phyloP scores from a whole-genome alignment of 345 rosid genomes.

The Populus alba region DNA sequence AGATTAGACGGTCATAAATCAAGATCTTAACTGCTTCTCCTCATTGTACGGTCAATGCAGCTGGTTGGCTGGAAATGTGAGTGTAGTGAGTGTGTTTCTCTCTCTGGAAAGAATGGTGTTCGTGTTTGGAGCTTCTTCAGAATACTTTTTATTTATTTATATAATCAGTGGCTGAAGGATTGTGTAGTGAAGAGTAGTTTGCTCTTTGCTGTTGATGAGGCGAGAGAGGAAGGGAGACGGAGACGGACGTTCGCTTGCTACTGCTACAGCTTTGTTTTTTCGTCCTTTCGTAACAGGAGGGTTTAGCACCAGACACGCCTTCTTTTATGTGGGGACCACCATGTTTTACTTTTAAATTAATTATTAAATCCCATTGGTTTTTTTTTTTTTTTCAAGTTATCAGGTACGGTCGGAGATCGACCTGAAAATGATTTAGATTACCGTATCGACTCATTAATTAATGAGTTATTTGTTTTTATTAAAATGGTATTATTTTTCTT shows the following conservation, averaged over 20 bases:
- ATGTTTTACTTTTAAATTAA: neutral
- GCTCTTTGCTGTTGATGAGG: too few relatives aligned
- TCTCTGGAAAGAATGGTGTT: too few relatives aligned
- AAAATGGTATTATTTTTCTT: too few relatives aligned
- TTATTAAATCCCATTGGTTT: too few relatives aligned
- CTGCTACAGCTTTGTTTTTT: neutral
- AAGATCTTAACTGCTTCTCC: neutral
- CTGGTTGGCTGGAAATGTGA: neutral
- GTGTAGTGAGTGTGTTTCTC: neutral
- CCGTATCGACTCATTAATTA: too few relatives aligned
- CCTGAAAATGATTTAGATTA: too few relatives aligned
- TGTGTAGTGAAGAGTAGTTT: neutral
- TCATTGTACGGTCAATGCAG: neutral
- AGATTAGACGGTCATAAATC: neutral
- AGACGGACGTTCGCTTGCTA: neutral
- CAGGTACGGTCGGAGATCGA: too few relatives aligned
- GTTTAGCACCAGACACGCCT: slow-evolving; percentile 20
- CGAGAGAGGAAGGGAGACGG: neutral
- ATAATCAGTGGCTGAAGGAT: too few relatives aligned
- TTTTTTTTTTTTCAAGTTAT: neutral
- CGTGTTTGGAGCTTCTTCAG: neutral
- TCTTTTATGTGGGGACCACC: slow-evolving; percentile 6
- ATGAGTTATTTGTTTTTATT: too few relatives aligned
- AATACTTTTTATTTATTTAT: neutral
- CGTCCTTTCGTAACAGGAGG: neutral